phyloP scores from a whole-genome alignment of 2,329 filamentous ascomycete species.

The Incumbomyces lentus region DNA sequence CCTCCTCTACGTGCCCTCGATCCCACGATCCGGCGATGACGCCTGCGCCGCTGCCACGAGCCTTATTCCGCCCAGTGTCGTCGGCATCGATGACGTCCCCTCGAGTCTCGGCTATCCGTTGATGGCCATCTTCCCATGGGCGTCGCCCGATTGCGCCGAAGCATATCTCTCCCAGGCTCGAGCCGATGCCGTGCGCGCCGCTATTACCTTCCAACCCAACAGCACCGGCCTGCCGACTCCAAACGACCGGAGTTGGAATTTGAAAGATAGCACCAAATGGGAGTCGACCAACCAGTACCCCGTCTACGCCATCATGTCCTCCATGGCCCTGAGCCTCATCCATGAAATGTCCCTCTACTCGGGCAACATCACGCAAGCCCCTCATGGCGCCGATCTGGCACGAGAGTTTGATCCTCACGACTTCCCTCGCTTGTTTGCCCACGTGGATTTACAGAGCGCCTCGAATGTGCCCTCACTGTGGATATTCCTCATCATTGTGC shows the following conservation, averaged over 20 bases:
- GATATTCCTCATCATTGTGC: slow-evolving; percentile 62
- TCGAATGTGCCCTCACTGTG: slow-evolving; percentile 63
- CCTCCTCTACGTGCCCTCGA: slow-evolving; percentile 73
- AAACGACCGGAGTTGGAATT: slow-evolving; percentile 57
- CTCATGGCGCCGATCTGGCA: slow-evolving; percentile 24
- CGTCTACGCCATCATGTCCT: slow-evolving; percentile 68
- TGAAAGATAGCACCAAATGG: slow-evolving; percentile 63
- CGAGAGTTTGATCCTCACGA: slow-evolving; percentile 30
- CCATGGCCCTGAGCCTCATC: slow-evolving; percentile 59
- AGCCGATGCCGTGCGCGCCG: slow-evolving; percentile 50
- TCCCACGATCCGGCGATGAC: slow-evolving; percentile 41
- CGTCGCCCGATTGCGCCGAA: slow-evolving; percentile 55
- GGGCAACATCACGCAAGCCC: slow-evolving; percentile 51
- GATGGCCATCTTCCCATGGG: slow-evolving; percentile 80
- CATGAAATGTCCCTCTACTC: slow-evolving; percentile 64
- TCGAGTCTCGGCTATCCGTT: slow-evolving; percentile 56
- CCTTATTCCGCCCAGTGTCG: slow-evolving; percentile 67
- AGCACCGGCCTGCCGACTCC: slow-evolving; percentile 54
- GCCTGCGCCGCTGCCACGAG: slow-evolving; percentile 54
- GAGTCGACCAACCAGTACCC: slow-evolving; percentile 61
- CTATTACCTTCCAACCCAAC: slow-evolving; percentile 46
- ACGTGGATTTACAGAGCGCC: slow-evolving; percentile 29
- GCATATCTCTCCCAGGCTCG: slow-evolving; percentile 57
- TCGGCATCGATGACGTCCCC: slow-evolving; percentile 57
- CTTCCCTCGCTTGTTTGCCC: slow-evolving; percentile 40